These are phyloP conservation scores for Penicillium sclerotiorum DNA, from an alignment of 2,329 filamentous ascomycete genomes.

Conservation along the genomic window DNA sequence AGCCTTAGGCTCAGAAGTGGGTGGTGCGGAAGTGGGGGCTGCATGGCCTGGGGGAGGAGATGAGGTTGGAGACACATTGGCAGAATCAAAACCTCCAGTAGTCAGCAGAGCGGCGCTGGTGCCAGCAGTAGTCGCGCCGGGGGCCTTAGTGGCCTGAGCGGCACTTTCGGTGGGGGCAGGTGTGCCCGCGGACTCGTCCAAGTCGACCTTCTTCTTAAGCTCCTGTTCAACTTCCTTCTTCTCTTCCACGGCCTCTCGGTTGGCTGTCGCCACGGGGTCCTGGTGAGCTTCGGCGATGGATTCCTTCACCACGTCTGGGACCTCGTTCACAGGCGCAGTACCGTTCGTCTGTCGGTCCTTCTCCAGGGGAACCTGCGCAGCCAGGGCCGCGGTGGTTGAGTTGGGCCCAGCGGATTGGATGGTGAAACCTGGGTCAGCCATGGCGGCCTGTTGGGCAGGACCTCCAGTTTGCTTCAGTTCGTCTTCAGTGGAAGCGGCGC, in stretches of 20 bases:
- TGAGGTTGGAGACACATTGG: constrained; percentile 31
- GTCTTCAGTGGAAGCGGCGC: constrained; percentile 25
- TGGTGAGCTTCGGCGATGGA: constrained; percentile 56
- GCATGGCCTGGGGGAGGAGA: constrained; percentile 25
- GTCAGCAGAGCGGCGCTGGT: constrained; percentile 36
- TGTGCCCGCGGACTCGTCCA: constrained; percentile 39
- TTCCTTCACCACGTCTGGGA: constrained; percentile 49
- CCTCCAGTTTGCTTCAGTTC: constrained; percentile 13
- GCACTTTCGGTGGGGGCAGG: constrained; percentile 42
- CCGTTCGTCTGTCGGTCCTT: constrained; percentile 28
- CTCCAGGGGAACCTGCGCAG: constrained; percentile 49
- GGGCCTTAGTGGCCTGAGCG: constrained; percentile 41
- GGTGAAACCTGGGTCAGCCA: constrained; percentile 55
- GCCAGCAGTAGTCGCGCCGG: constrained; percentile 19
- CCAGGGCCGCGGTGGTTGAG: constrained; percentile 50
- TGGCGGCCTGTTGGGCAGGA: constrained; percentile 25
- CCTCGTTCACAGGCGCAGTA: constrained; percentile 29
- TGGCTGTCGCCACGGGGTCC: constrained; percentile 71
- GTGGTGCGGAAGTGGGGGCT: constrained; percentile 15
- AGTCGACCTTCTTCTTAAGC: constrained; percentile 58
- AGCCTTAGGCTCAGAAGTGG: constrained; percentile 1
- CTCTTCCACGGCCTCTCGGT: constrained; percentile 69
- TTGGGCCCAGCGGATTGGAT: constrained; percentile 56
- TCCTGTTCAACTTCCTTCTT: constrained; percentile 76
- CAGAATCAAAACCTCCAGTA: constrained; percentile 38